phyloP scores from a whole-genome alignment of 805 yeast species.

The Sugiyamaella lignohabitans region DNA sequence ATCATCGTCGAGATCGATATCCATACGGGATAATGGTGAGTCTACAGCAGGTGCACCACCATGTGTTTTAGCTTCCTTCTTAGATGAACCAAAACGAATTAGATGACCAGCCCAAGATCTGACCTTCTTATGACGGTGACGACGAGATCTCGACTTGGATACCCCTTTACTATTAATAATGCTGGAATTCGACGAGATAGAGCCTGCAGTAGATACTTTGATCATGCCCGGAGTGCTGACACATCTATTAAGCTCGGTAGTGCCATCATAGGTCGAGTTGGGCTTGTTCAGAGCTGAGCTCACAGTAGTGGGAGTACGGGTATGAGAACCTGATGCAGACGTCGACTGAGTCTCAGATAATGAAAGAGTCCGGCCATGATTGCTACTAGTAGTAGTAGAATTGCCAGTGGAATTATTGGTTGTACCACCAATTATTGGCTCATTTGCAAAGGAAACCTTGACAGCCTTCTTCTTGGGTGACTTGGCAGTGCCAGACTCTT shows the following conservation, averaged over 20 bases:
- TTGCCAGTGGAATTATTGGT: background rate
- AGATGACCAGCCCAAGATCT: conserved; percentile 37
- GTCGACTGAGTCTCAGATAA: too few species aligned
- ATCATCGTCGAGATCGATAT: conserved; percentile 2
- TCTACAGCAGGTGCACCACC: conserved; percentile 17
- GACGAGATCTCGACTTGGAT: background rate
- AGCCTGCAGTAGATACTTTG: background rate
- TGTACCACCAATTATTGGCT: too few species aligned
- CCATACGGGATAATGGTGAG: conserved; percentile 11
- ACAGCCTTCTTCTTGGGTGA: conserved; percentile 1
- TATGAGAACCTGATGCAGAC: background rate
- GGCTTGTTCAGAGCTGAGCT: too few species aligned
- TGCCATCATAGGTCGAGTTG: too few species aligned
- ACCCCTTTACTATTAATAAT: background rate
- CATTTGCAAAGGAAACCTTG: background rate
- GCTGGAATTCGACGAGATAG: background rate
- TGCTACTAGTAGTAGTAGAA: background rate
- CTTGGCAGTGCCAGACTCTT: background rate
- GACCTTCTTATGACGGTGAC: conserved; percentile 29
- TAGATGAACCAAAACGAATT: conserved; percentile 16
- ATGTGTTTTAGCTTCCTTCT: conserved; percentile 4
- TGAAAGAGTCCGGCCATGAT: too few species aligned
- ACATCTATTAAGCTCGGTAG: too few species aligned
- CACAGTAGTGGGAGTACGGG: background rate
- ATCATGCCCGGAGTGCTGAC: background rate